Base-by-base conservation (phyloP, 441 rosid genomes). In the Populus hybrid region DNA sequence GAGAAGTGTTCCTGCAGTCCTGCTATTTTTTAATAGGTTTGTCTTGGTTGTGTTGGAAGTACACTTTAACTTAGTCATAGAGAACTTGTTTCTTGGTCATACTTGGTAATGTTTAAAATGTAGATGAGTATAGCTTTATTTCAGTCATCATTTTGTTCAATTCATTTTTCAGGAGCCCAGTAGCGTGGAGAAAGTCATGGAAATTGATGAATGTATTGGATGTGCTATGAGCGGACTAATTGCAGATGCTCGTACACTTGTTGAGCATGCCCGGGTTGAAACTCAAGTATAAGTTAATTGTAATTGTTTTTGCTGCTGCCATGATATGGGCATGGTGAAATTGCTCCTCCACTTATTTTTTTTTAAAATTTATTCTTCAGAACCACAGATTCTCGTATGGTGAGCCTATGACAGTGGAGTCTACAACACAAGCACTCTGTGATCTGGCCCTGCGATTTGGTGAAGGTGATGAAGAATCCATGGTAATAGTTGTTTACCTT, bases 211-310 rank as follows among this genome's bases (percentile, higher is more conserved):
- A 72, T 95, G 90, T 80, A 92, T 94, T 71, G 99, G 99, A 38
- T 95, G 99, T 90, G 99, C 99, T 61, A 92, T 95, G 99, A 95
- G 99, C 71, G 98, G 98, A 38, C 78, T 95, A 75, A 95, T 92
- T 87, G 98, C 98, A 35, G 99, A 95, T 75, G 99, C 99, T 1
- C 97, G 97, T 42, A 95, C 99, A 0, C 97, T 95, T 77, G 99
- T 95, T 87, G 98, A 94, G 85, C 99, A 95, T 90, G 99, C 97
- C 30, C 91, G 98, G 67, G 97, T 95, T 77, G 98, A 95, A 81
- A 95, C 98, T 87, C 98, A 92, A 87, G 99, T 95, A 74, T 63
- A 36, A 1, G 40, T 21, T 5, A 18, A 53, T 50, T 50, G 59
- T 14, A 14, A 21, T 65, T 36, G 71, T 70, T 30, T 30, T 0